phyloP scores from a whole-genome alignment of 768 basidiomycete species.

The Serendipita indica region DNA sequence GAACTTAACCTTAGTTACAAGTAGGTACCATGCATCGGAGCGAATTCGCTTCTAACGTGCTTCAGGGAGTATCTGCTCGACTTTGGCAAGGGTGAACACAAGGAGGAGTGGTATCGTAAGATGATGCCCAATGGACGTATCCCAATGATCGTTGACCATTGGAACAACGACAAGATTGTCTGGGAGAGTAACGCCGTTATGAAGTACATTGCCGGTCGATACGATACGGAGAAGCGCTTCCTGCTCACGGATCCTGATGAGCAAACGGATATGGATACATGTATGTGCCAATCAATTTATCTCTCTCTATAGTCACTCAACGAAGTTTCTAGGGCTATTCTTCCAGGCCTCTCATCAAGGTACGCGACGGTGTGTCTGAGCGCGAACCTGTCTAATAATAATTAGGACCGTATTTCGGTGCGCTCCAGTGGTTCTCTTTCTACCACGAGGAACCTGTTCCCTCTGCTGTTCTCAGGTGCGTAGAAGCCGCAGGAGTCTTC shows the following conservation, averaged over 20 bases:
- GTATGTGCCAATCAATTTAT: background rate
- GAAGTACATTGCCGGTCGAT: conserved; percentile 13
- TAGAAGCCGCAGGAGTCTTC: background rate
- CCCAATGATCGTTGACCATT: conserved; percentile 14
- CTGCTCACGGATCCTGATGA: conserved; percentile 13
- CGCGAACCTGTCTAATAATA: too few species aligned
- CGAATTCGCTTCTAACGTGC: too few species aligned
- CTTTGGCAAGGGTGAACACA: conserved; percentile 13
- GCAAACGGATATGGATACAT: background rate
- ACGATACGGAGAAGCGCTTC: conserved; percentile 16
- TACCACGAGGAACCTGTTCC: conserved; percentile 15
- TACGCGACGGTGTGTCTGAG: too few species aligned
- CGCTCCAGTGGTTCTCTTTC: conserved; percentile 16
- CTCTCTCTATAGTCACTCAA: background rate
- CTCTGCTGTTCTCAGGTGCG: background rate
- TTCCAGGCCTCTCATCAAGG: conserved; percentile 14
- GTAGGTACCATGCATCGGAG: conserved; percentile 10
- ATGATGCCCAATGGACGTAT: conserved; percentile 4
- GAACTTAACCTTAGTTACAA: conserved; percentile 16
- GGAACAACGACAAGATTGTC: conserved; percentile 13
- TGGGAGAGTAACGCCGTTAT: conserved; percentile 16
- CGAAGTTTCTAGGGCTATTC: conserved; percentile 15
- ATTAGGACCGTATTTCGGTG: conserved; percentile 16
- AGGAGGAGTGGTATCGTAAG: background rate
- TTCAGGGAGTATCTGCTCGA: conserved; percentile 11